Evolutionary conservation across 2,329 filamentous ascomycete genomes (phyloP).

Genomic region (Aspergillus sp.): DNA sequence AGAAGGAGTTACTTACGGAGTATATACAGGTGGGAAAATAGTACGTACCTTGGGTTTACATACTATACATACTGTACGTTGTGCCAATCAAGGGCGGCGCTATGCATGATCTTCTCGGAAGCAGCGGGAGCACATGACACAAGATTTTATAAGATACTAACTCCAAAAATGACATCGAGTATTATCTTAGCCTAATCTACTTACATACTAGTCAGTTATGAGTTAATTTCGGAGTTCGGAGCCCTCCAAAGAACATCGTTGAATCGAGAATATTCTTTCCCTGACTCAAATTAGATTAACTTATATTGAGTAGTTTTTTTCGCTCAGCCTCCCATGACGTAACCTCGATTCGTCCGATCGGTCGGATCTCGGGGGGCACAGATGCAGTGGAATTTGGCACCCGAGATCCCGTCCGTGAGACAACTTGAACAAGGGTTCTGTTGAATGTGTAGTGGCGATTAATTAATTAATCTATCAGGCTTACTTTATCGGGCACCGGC

Average conservation of each 20-base stretch:
- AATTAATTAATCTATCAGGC: not conserved
- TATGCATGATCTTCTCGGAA: not conserved
- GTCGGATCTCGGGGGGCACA: not conserved
- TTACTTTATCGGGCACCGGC: not conserved
- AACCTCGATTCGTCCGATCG: not conserved
- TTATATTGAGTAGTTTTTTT: not conserved
- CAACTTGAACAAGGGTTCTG: not conserved
- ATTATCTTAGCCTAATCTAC: not conserved
- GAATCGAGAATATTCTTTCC: not conserved
- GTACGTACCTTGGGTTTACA: not conserved
- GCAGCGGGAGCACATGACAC: not conserved
- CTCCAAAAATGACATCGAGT: not conserved
- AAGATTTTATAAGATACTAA: too few species aligned
- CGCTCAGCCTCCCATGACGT: not conserved
- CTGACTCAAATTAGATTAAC: not conserved
- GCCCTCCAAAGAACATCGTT: not conserved
- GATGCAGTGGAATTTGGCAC: not conserved
- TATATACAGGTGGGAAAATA: not conserved
- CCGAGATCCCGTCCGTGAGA: constrained; percentile 3
- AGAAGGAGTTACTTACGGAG: not conserved
- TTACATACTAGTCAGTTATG: not conserved
- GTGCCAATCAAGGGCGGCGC: not conserved
- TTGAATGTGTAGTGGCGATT: not conserved
- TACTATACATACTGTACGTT: not conserved
- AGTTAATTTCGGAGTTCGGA: not conserved